These are phyloP conservation scores for Alternaria brassicae DNA, from an alignment of 2,329 filamentous ascomycete species.

Conservation along the genomic window DNA sequence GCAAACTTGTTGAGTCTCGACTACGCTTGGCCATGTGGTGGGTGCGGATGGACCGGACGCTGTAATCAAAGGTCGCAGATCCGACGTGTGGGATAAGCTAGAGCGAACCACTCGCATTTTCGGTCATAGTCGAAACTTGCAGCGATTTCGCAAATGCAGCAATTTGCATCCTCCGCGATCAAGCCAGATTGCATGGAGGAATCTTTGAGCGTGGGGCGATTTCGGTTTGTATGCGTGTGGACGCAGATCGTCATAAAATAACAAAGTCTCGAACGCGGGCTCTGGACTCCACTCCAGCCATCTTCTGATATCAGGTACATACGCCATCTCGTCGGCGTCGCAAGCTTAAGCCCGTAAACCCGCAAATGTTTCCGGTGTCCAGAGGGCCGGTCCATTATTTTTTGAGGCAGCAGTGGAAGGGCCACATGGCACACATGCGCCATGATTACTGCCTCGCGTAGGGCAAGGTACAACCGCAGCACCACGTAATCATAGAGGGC, in stretches of 20 bases:
- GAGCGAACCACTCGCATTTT: slow-evolving; percentile 8
- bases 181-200: slow-evolving; percentile 12
- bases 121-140: background rate
- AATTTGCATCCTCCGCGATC: slow-evolving; percentile 9
- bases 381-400: slow-evolving; percentile 3
- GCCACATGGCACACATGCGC: slow-evolving; percentile 10
- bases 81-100: background rate
- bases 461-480: slow-evolving; percentile 23
- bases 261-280: slow-evolving; percentile 7
- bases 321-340: slow-evolving; percentile 3
- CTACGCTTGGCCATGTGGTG: slow-evolving; percentile 2
- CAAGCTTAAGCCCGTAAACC: slow-evolving; percentile 1
- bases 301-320: slow-evolving; percentile 4
- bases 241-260: slow-evolving; percentile 14
- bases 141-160: slow-evolving; percentile 1
- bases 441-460: slow-evolving; percentile 13
- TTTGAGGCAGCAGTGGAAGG: slow-evolving; percentile 3
- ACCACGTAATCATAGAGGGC: slow-evolving; percentile 27
- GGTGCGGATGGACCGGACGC: slow-evolving; percentile 1
- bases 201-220: slow-evolving; percentile 1
- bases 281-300: background rate
- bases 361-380: background rate
- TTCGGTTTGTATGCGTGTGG: background rate
- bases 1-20: slow-evolving; percentile 1
- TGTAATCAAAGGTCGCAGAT: slow-evolving; percentile 3